Percentiles rank a stretch among this genome's conserved stretches.
Evolutionary conservation across 2,329 filamentous ascomycete species (phyloP).

Genomic region (Basipetospora chlamydospora): DNA sequence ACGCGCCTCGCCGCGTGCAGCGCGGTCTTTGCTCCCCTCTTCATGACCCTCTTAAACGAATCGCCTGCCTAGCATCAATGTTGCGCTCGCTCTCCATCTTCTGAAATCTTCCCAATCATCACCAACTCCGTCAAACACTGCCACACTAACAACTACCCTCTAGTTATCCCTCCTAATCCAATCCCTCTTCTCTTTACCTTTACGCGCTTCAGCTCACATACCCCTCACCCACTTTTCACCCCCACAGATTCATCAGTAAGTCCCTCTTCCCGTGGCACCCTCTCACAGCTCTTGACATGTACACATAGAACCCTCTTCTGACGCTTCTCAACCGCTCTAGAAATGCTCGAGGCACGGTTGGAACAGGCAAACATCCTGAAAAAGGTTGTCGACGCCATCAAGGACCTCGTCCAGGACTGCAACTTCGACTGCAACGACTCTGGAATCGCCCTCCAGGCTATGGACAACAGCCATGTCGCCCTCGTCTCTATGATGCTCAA

Average conservation of each 20-base stretch:
- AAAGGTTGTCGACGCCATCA: conserved; percentile 98
- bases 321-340: no score
- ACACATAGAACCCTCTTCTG: no score
- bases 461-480: conserved; percentile 99
- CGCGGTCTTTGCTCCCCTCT: no score
- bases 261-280: no score
- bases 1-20: no score
- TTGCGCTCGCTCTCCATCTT: no score
- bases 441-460: conserved; percentile 92
- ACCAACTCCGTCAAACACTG: no score
- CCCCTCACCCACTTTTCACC: background rate
- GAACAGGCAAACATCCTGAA: conserved; percentile 89
- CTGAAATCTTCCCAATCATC: no score
- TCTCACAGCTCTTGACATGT: no score
- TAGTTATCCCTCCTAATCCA: background rate
- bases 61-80: no score
- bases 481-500: conserved; percentile 98
- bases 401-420: conserved; percentile 98
- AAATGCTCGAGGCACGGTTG: conserved; percentile 91
- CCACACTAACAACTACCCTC: background rate
- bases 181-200: conserved; percentile 17
- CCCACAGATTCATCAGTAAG: no score
- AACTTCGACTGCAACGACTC: conserved; percentile 99
- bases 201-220: conserved; percentile 5
- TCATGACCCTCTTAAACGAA: no score